These are phyloP conservation scores for Cornus florida DNA, from an alignment of 148 eudicot genomes.

Conservation along the genomic window DNA sequence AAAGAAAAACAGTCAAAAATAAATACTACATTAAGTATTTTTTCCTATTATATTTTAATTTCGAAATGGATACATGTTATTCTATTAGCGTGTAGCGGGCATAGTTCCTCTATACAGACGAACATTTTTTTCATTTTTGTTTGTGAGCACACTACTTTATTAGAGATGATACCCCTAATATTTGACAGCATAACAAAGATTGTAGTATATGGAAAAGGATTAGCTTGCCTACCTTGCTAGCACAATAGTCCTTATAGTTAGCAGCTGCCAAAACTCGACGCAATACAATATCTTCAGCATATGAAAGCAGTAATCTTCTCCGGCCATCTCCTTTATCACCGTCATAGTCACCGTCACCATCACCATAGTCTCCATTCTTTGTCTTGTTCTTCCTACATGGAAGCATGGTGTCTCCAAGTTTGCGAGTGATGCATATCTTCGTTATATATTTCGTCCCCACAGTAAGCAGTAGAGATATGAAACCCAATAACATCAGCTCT, in stretches of 20 bases:
- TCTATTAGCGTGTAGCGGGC: no score
- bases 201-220: no score
- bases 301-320: constrained; percentile 20
- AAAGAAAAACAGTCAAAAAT: no score
- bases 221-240: constrained; percentile 10
- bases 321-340: constrained; percentile 5
- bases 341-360: not conserved
- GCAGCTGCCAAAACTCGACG: constrained; percentile 29
- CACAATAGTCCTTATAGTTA: constrained; percentile 12
- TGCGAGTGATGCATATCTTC: constrained; percentile 32
- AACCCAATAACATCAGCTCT: constrained; percentile 53
- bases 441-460: constrained; percentile 28
- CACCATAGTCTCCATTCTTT: not conserved
- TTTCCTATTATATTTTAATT: no score
- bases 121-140: no score
- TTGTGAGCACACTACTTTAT: no score
- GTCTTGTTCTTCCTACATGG: constrained; percentile 22
- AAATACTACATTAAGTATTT: no score
- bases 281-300: constrained; percentile 22
- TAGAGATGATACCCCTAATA: no score
- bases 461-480: constrained; percentile 43
- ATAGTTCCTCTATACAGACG: no score
- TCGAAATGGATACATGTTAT: no score
- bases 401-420: constrained; percentile 29
- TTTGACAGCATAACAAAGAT: no score